Percentiles rank a stretch among this genome's conserved stretches.
These are phyloP conservation scores for Pelomyxa schiedti DNA, from an alignment of 78 protist species.

Conservation along the genomic window DNA sequence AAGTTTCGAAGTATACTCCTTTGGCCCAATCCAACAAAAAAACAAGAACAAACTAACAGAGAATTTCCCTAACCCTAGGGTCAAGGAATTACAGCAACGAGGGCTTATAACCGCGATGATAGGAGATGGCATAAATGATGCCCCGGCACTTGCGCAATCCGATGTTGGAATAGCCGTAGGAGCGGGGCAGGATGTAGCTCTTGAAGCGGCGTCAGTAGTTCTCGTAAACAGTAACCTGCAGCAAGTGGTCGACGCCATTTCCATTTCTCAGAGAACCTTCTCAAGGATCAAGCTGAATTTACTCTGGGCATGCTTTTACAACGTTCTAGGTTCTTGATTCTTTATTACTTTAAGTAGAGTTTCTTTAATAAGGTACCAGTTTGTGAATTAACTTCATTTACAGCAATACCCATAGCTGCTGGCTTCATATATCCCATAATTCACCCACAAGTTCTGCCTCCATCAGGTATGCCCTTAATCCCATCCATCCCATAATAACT, in stretches of 20 bases:
- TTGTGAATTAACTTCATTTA: neutral
- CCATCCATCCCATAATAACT: conserved; percentile 39
- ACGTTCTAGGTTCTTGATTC: conserved; percentile 29
- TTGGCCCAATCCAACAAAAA: neutral
- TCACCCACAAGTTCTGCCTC: neutral
- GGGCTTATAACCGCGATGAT: conserved; percentile 69
- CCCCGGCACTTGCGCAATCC: conserved; percentile 72
- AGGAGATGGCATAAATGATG: conserved; percentile 88
- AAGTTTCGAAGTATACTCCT: neutral
- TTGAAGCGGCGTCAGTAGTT: conserved; percentile 82
- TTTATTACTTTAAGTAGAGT: neutral
- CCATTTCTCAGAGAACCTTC: conserved; percentile 51
- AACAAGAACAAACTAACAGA: no score
- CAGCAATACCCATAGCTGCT: conserved; percentile 63
- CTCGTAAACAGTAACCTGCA: conserved; percentile 45
- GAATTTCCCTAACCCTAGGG: neutral
- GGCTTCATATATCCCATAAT: conserved; percentile 37
- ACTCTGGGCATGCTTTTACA: conserved; percentile 85
- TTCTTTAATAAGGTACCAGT: neutral
- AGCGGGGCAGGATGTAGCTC: conserved; percentile 69
- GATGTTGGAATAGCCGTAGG: conserved; percentile 86
- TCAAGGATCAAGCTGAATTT: conserved; percentile 71
- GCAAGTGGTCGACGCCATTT: conserved; percentile 68
- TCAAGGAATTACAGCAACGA: conserved; percentile 50
- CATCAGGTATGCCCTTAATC: neutral